Conservation (phyloP, 495 filamentous ascomycete species). For the Hypoxylon trugodes region DNA sequence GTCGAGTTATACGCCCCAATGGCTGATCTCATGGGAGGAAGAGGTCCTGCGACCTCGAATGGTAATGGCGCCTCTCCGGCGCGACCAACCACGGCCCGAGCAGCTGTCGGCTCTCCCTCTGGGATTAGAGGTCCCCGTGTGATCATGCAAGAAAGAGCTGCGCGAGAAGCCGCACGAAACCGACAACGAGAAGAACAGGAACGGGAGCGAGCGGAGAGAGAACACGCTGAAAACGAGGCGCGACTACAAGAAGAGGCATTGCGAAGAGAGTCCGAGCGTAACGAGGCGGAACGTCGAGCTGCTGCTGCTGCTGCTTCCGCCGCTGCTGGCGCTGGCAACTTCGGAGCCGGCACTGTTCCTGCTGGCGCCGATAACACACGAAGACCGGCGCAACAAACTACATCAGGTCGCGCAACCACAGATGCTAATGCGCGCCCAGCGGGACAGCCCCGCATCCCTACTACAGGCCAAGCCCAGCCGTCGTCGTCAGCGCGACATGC, state of each 20-base stretch:
- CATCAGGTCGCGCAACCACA: constrained; percentile 26
- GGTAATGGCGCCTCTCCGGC: constrained; percentile 56
- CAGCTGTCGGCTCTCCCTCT: constrained; percentile 58
- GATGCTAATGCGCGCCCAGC: constrained; percentile 28
- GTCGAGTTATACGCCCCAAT: constrained; percentile 94
- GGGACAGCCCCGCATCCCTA: constrained; percentile 26
- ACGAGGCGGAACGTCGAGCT: constrained; percentile 59
- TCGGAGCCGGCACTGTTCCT: constrained; percentile 31
- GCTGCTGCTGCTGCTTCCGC: constrained; percentile 60
- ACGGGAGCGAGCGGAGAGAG: constrained; percentile 59
- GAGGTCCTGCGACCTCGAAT: constrained; percentile 57
- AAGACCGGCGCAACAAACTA: constrained; percentile 37
- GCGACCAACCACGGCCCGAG: constrained; percentile 53
- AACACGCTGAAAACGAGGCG: constrained; percentile 63
- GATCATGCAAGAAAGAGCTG: constrained; percentile 77
- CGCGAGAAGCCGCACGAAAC: constrained; percentile 65
- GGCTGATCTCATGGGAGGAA: constrained; percentile 78
- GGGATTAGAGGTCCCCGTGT: constrained; percentile 69
- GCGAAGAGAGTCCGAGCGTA: constrained; percentile 50
- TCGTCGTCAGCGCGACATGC: constrained; percentile 26
- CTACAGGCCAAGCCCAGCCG: constrained; percentile 28
- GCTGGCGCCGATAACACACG: constrained; percentile 43
- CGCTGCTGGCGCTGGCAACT: constrained; percentile 67
- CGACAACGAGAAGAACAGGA: constrained; percentile 69
- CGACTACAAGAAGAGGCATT: constrained; percentile 62